Conservation (phyloP, 345 rosid species). For the Moricandia arvensis region DNA sequence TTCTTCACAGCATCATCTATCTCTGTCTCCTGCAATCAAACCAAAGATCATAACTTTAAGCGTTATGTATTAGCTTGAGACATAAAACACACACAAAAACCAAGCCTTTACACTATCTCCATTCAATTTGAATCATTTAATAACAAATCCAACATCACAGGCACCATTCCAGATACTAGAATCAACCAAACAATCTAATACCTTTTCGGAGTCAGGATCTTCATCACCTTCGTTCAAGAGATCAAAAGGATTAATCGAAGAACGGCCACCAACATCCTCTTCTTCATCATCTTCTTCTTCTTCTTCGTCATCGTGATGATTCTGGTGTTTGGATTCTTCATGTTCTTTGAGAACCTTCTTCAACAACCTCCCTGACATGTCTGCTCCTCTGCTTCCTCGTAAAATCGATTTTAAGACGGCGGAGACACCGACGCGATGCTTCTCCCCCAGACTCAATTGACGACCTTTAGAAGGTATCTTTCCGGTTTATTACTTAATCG, state of each 20-base stretch:
- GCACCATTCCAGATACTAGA: neutral
- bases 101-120: conserved; percentile 2
- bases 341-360: conserved; percentile 76
- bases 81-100: neutral
- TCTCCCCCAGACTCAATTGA: neutral
- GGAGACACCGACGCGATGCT: conserved; percentile 18
- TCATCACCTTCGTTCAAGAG: conserved; percentile 63
- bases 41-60: neutral
- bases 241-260: conserved; percentile 66
- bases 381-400: neutral
- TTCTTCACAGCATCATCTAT: conserved; percentile 40
- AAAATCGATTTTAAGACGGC: conserved; percentile 24
- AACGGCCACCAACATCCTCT: conserved; percentile 26
- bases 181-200: conserved; percentile 16
- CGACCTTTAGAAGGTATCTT: neutral
- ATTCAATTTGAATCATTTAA: neutral
- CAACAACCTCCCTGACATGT: conserved; percentile 74
- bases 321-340: conserved; percentile 47
- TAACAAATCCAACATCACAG: neutral
- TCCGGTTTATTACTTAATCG: conserved; percentile 2
- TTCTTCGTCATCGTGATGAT: conserved; percentile 39
- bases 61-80: neutral
- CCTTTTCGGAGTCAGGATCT: conserved; percentile 37
- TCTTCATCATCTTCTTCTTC: conserved; percentile 36
- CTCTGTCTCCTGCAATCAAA: conserved; percentile 46